Percentiles rank a stretch among this genome's conserved stretches.
phyloP scores from a whole-genome alignment of 129 eudicot species.

The Centrapalus pauciflorus region DNA sequence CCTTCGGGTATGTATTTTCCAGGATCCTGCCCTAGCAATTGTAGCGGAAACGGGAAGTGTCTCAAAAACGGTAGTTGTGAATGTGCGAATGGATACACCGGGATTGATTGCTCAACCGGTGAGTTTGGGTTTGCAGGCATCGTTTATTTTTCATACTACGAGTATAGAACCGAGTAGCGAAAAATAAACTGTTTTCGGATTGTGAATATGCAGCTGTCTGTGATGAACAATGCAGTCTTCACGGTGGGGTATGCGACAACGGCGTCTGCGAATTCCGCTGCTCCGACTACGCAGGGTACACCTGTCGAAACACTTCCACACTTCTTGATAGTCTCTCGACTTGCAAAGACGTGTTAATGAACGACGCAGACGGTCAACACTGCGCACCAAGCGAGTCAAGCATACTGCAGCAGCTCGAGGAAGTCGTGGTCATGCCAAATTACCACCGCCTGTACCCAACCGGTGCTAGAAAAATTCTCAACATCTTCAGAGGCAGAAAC shows the following conservation, averaged over 20 bases:
- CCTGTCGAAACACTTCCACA: conserved; percentile 75
- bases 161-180: too few species aligned
- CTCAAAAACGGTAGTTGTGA: conserved; percentile 59
- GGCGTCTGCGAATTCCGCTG: conserved; percentile 96
- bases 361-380: conserved; percentile 73
- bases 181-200: too few species aligned
- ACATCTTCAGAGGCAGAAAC: conserved; percentile 59
- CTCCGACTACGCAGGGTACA: conserved; percentile 97
- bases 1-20: conserved; percentile 1
- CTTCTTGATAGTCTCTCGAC: conserved; percentile 76
- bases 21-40: conserved; percentile 83
- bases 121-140: not conserved
- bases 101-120: conserved; percentile 96
- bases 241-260: conserved; percentile 98
- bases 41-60: conserved; percentile 82
- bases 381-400: conserved; percentile 93
- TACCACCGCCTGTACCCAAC: conserved; percentile 84
- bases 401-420: conserved; percentile 88
- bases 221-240: conserved; percentile 97
- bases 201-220: conserved; percentile 83
- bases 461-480: conserved; percentile 78
- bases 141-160: not conserved
- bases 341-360: conserved; percentile 64
- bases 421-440: conserved; percentile 95
- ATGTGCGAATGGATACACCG: conserved; percentile 74